Conservation (phyloP, 495 filamentous ascomycete genomes). For the Glonium stellatum region DNA sequence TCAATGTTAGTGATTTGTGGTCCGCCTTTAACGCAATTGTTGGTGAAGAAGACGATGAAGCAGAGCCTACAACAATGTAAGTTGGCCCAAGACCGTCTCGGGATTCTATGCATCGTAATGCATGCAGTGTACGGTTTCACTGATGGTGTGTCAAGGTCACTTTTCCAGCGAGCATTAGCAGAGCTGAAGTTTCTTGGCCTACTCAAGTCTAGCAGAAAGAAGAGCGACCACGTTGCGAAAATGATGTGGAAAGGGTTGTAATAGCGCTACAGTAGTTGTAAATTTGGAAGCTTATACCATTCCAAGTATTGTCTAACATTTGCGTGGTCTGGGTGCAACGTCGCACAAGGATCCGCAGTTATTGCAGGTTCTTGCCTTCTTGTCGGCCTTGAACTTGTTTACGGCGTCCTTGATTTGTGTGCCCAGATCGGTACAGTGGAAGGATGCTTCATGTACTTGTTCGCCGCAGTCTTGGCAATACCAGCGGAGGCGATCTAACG, state of each 20-base stretch:
- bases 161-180: constrained; percentile 77
- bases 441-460: constrained; percentile 77
- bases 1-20: constrained; percentile 89
- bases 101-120: neutral
- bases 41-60: constrained; percentile 52
- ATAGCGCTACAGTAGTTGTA: neutral
- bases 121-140: constrained; percentile 23
- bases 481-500: constrained; percentile 80
- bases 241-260: constrained; percentile 63
- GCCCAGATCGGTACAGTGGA: constrained; percentile 88
- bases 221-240: constrained; percentile 85
- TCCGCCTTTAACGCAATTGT: constrained; percentile 74
- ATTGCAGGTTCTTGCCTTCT: constrained; percentile 67
- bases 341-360: constrained; percentile 70
- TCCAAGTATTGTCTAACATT: neutral
- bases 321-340: constrained; percentile 25
- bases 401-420: constrained; percentile 95
- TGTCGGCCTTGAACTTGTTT: constrained; percentile 65
- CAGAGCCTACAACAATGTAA: constrained; percentile 34
- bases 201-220: constrained; percentile 83
- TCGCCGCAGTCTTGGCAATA: constrained; percentile 68
- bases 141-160: constrained; percentile 37
- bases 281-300: neutral
- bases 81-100: neutral
- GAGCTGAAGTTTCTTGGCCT: constrained; percentile 81